Percentiles rank a stretch among this genome's conserved stretches.
phyloP scores from a whole-genome alignment of 345 rosid species.

The Pistacia integerrima region DNA sequence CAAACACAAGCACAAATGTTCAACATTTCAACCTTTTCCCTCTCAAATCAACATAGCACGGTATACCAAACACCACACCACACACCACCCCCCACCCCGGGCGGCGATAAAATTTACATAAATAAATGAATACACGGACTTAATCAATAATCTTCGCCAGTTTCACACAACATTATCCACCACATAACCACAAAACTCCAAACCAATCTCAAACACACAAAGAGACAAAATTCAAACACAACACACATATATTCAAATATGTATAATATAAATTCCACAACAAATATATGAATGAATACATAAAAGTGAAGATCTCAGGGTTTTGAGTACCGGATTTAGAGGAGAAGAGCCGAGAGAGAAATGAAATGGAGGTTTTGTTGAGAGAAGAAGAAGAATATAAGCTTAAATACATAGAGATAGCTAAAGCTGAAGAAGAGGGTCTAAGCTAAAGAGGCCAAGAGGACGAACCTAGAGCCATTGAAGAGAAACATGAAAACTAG shows the following conservation, averaged over 20 bases:
- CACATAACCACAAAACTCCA: slow-evolving; percentile 3
- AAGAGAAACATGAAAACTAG: too few relatives aligned
- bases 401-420: too few relatives aligned
- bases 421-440: too few relatives aligned
- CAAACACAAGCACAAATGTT: background rate
- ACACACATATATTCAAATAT: background rate
- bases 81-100: too few relatives aligned
- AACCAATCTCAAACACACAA: background rate
- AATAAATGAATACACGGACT: too few relatives aligned
- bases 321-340: slow-evolving; percentile 44
- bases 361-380: too few relatives aligned
- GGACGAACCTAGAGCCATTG: too few relatives aligned
- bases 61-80: background rate
- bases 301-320: slow-evolving; percentile 8
- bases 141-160: background rate
- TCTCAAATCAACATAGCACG: background rate
- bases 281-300: background rate
- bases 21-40: background rate
- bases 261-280: background rate
- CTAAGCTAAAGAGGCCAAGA: too few relatives aligned
- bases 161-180: background rate
- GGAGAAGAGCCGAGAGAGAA: slow-evolving; percentile 42
- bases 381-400: too few relatives aligned
- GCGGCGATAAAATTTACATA: too few relatives aligned
- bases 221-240: background rate